Evolutionary conservation across 2,329 filamentous ascomycete genomes (phyloP), one percentile per base, ranked within the genome.

Genomic region (Whalleya microplaca): DNA sequence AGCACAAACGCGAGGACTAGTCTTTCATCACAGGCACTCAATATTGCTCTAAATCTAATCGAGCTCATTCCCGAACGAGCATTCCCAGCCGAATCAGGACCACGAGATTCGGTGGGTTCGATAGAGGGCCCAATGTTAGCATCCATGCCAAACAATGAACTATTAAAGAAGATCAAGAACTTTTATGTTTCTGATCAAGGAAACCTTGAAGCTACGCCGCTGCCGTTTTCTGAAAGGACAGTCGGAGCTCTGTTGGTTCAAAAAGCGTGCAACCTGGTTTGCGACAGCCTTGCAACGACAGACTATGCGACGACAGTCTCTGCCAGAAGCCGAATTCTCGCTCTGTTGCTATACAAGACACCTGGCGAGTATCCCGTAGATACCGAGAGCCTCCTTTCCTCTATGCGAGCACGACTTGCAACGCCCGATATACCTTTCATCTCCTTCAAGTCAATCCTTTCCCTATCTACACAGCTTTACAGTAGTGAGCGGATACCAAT

Each of bases 151-250:
- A 80, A 78, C 47, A 62, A 72, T n/a, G 82, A 86, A 40, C 73
- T 90, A 10, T 71, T 90, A 45, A 82, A 82, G 58, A 83, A 75
- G 56, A 85, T 91, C 49, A 81, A 79, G 64, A 74, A 76, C 9
- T 92, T 92, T 66, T 92, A 92, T 70, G 78, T 86, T 32, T 78
- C 84, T 57, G 87, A 89, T 57, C 88, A 90, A 69, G 87, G 86
- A 42, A 91, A 85, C 62, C 74, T 90, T 19, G 88, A 91, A 56
- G 80, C 82, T 37, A 79, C 80, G 7, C 71, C 80, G 4, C 76
- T 84, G 2, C 89, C 89, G 3, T 88, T 90, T 62, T 72, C 77
- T 9, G 72, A 82, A 5, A 74, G 75, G 18, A 76, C 81, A 20
- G 72, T 86, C 21, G 84, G 84, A n/a, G 82, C 86, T 62, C 75